Evolutionary conservation across 2,329 filamentous ascomycete genomes (phyloP).

Genomic region (Hypoxylon sp.): DNA sequence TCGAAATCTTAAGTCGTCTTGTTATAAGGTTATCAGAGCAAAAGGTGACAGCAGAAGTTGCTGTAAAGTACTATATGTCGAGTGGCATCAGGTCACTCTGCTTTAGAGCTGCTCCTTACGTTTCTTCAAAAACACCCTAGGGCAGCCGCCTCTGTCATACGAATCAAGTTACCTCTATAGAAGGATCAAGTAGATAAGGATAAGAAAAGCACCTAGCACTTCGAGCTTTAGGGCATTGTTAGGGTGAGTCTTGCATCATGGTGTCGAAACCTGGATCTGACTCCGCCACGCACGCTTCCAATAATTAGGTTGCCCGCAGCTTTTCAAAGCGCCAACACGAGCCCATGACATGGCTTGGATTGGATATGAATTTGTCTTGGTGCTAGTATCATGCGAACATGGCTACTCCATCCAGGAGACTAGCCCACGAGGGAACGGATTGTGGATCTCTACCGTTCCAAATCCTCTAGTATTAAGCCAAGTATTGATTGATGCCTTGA

Average conservation of each 20-base stretch:
- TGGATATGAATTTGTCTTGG: slow-evolving; percentile 1
- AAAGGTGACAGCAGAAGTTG: neutral
- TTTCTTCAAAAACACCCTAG: neutral
- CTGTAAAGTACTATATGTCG: neutral
- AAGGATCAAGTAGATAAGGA: neutral
- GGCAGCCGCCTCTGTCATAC: neutral
- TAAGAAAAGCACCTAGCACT: neutral
- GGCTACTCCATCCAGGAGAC: neutral
- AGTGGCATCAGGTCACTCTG: neutral
- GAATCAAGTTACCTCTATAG: neutral
- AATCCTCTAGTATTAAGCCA: neutral
- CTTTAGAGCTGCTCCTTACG: neutral
- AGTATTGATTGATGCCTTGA: neutral
- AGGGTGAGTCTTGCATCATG: neutral
- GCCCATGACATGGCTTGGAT: neutral
- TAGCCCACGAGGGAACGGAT: neutral
- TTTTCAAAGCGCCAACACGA: slow-evolving; percentile 6
- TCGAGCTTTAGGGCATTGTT: neutral
- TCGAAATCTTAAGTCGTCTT: neutral
- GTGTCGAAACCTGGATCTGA: neutral
- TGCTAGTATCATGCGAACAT: neutral
- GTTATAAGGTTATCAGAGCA: neutral
- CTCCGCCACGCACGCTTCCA: slow-evolving; percentile 15
- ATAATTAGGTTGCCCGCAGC: slow-evolving; percentile 22
- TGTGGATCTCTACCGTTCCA: neutral